Conservation (phyloP, 257 asterid genomes). For the Nemophila menziesii region DNA sequence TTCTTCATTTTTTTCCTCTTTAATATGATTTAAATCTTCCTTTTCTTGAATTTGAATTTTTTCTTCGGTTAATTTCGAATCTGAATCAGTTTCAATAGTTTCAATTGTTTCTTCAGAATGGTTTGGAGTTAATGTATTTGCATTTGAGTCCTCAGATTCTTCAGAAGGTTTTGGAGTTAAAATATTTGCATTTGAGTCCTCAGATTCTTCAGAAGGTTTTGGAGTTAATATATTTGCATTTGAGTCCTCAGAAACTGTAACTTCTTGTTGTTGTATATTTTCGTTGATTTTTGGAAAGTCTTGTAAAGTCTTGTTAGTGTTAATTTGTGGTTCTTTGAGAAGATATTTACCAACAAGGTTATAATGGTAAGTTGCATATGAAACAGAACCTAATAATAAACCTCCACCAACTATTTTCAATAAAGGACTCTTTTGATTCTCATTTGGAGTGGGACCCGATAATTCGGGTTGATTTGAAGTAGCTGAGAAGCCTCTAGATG, state of each 20-base stretch:
- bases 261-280: conserved; percentile 23
- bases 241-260: conserved; percentile 16
- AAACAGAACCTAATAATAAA: conserved; percentile 52
- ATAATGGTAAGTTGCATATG: conserved; percentile 57
- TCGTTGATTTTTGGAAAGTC: conserved; percentile 20
- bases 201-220: conserved; percentile 23
- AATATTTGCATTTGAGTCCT: too few relatives aligned
- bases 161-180: too few relatives aligned
- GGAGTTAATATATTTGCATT: conserved; percentile 23
- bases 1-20: conserved; percentile 26
- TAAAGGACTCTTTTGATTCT: conserved; percentile 28
- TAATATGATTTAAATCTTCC: conserved; percentile 21
- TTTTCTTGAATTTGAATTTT: conserved; percentile 27
- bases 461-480: conserved; percentile 35
- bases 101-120: conserved; percentile 28
- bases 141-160: conserved; percentile 25
- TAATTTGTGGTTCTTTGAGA: conserved; percentile 34
- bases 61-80: conserved; percentile 22
- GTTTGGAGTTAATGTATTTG: conserved; percentile 19
- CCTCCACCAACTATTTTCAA: conserved; percentile 58
- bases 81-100: conserved; percentile 28
- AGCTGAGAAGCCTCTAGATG: conserved; percentile 60
- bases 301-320: conserved; percentile 14
- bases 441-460: conserved; percentile 25
- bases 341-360: conserved; percentile 51